A percentile compares a stretch with the other conserved stretches of the same genome.
phyloP scores from a whole-genome alignment of 1,139 yeast genomes.

The Yamadazyma oceani region DNA sequence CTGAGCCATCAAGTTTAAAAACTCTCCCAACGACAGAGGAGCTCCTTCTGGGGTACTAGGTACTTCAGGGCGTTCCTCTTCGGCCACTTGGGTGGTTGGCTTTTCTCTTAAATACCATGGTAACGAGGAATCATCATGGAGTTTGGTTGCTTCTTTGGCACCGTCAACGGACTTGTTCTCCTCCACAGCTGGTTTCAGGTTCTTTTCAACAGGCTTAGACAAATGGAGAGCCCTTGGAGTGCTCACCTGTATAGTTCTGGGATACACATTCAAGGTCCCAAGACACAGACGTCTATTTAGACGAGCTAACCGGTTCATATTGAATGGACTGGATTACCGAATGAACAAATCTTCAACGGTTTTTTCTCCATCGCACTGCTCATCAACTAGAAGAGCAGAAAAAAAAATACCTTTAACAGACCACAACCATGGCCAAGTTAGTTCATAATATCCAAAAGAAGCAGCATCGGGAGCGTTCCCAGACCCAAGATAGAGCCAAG shows the following conservation, averaged over 20 bases:
- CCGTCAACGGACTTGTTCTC: not conserved
- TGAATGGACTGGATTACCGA: too few species aligned
- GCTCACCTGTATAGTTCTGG: too few species aligned
- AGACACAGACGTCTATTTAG: too few species aligned
- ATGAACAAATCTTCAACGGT: too few species aligned
- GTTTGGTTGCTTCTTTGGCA: not conserved
- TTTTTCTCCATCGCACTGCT: too few species aligned
- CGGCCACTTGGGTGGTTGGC: slow-evolving; percentile 35
- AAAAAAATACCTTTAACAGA: not conserved
- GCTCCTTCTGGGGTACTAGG: slow-evolving; percentile 50
- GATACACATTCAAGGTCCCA: too few species aligned
- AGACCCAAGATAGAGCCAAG: slow-evolving; percentile 67
- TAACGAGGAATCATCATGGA: slow-evolving; percentile 11
- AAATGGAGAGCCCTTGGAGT: too few species aligned
- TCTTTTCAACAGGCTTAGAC: too few species aligned
- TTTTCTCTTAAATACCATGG: slow-evolving; percentile 69
- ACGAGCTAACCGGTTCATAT: too few species aligned
- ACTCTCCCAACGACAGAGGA: slow-evolving; percentile 49
- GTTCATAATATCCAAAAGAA: slow-evolving; percentile 92
- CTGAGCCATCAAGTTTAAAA: slow-evolving; percentile 49
- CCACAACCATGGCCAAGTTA: slow-evolving; percentile 68
- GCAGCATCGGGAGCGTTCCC: slow-evolving; percentile 93
- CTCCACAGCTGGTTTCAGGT: not conserved
- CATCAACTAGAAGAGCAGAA: not conserved
- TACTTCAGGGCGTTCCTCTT: slow-evolving; percentile 41